These are phyloP conservation scores for Nannizziopsis arthrosporioides DNA, from an alignment of 2,329 filamentous ascomycete species.

Conservation along the genomic window DNA sequence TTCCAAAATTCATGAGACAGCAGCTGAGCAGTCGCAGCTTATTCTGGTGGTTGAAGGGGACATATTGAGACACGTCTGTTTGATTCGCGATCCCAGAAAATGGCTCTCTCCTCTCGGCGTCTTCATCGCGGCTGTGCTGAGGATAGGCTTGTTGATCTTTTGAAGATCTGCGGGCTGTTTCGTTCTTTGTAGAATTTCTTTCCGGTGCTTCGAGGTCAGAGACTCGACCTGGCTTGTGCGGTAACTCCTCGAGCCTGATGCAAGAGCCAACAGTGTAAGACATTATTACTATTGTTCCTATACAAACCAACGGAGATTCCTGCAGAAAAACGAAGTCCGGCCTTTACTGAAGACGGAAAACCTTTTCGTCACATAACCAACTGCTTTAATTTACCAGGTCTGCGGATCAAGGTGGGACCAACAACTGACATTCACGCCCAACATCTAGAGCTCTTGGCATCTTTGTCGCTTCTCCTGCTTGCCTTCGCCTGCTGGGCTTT, in stretches of 20 bases:
- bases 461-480: no score
- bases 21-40: constrained; percentile 54
- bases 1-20: constrained; percentile 55
- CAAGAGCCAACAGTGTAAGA: neutral
- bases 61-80: constrained; percentile 20
- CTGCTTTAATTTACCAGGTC: no score
- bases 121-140: neutral
- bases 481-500: no score
- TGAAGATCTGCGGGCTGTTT: neutral
- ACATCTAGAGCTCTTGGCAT: no score
- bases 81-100: constrained; percentile 15
- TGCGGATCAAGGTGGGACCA: neutral
- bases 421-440: neutral
- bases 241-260: neutral
- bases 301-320: no score
- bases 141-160: neutral
- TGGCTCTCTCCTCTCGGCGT: constrained; percentile 18
- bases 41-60: constrained; percentile 38
- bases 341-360: no score
- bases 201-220: neutral
- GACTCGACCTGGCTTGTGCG: neutral
- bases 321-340: no score
- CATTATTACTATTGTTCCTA: no score
- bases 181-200: neutral
- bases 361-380: no score